Evolutionary conservation across 306 rosid genomes (phyloP), one percentile per base, ranked within the genome.

Genomic region (Elaeagnus macrophylla): DNA sequence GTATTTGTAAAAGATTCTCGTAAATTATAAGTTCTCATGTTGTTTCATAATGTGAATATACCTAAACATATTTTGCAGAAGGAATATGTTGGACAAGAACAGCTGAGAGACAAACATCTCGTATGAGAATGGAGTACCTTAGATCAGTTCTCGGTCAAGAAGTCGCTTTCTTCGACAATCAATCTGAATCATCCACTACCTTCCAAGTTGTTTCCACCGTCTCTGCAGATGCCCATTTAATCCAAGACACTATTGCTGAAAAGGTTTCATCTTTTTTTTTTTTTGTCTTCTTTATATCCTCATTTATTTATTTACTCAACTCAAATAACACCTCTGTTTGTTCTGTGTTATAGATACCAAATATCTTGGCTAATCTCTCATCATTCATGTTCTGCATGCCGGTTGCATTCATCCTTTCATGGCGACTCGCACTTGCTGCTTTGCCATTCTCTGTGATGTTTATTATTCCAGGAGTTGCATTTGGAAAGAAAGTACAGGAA

Each of bases 71-170:
- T 51, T 5, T 44, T 41, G 77, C 68, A 87, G 95, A 83, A 62
- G 95, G 87, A 62, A 51, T 77, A 52, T 83, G 89, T 70, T 83
- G 95, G 94, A 81, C 84, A 18, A 79, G 94, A 79, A 87, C 83
- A 8, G 89, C 86, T 45, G 95, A 87, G 67, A 81, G 95, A 62
- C 94, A 83, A 65, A 77, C 81, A 14, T 81, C 84, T 7, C 68
- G 81, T 16, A 72, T 87, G 81, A 68, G 86, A 68, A 75, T 17
- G 53, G 86, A 75, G 59, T 85, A 81, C 69, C 81, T 87, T 1
- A 81, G 72, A 58, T 79, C 89, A 39, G 75, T 87, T 10, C 78
- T 87, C 1, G 67, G 72, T 47, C 94, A 87, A 75, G 95, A 87
- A 53, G 86, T 75, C 39, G 82, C 89, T 45, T 87, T 79, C 76